phyloP scores from a whole-genome alignment of 306 rosid species.

The Vachellia pachyceras region DNA sequence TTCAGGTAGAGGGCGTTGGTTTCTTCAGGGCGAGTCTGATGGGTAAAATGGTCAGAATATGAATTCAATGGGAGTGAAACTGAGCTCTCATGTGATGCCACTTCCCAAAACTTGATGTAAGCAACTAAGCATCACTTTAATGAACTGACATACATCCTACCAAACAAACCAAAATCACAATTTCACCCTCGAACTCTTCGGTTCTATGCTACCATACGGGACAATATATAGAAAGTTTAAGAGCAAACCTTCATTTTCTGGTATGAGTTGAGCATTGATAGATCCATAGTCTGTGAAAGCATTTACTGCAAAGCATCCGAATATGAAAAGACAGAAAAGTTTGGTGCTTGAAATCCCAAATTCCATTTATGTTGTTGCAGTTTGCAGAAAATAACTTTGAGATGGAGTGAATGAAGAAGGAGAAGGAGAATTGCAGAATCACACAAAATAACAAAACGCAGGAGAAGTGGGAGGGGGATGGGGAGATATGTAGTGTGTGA shows the following conservation, averaged over 20 bases:
- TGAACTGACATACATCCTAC: too few relatives aligned
- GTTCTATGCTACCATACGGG: too few relatives aligned
- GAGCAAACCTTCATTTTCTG: conserved; percentile 63
- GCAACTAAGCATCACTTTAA: too few relatives aligned
- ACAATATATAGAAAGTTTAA: not conserved
- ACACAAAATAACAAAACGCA: not conserved
- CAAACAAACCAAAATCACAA: too few relatives aligned
- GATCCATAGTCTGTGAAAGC: conserved; percentile 46
- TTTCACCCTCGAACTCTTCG: too few relatives aligned
- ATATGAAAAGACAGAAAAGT: conserved; percentile 28
- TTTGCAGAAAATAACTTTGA: not conserved
- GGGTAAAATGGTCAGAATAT: too few relatives aligned
- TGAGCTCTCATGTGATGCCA: too few relatives aligned
- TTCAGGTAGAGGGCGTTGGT: too few relatives aligned
- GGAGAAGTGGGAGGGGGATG: not conserved
- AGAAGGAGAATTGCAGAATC: not conserved
- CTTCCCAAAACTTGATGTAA: too few relatives aligned
- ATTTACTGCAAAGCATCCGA: conserved; percentile 44
- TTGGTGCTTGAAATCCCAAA: conserved; percentile 35
- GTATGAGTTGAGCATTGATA: conserved; percentile 57
- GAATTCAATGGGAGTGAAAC: too few relatives aligned
- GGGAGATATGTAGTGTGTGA: too few relatives aligned
- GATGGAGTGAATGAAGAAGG: not conserved
- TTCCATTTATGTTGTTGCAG: conserved; percentile 38
- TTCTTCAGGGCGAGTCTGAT: too few relatives aligned